These are phyloP conservation scores for Euphrasia arctica DNA, from an alignment of 305 asterid species.

Conservation along the genomic window DNA sequence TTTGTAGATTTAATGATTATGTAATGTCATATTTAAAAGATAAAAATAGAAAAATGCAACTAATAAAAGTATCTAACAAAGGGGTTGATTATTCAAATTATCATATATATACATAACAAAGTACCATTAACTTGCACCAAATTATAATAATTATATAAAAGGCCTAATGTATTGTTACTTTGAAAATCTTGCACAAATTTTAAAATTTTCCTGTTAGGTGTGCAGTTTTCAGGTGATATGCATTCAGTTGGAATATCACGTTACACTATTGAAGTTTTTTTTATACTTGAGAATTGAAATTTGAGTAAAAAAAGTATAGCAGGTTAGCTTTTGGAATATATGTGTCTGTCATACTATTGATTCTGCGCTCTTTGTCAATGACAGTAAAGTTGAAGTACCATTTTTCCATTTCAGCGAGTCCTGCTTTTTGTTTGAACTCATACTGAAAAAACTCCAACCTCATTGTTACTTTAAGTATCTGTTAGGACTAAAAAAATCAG, in stretches of 20 bases:
- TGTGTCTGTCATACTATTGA: not conserved
- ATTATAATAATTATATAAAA: not conserved
- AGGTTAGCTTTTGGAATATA: too few relatives aligned
- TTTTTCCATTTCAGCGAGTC: not conserved
- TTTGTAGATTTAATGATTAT: not conserved
- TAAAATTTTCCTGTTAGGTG: not conserved
- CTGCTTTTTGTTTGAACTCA: not conserved
- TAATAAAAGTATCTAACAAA: not conserved
- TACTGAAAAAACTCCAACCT: not conserved
- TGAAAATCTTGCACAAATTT: not conserved
- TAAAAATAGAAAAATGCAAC: not conserved
- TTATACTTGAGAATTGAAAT: too few relatives aligned
- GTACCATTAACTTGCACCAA: not conserved
- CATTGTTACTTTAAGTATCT: constrained; percentile 18
- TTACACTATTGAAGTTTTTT: too few relatives aligned
- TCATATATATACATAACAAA: not conserved
- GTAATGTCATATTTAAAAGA: not conserved
- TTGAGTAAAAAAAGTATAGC: too few relatives aligned
- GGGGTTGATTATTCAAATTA: not conserved
- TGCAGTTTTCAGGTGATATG: not conserved
- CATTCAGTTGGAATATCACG: too few relatives aligned
- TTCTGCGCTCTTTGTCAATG: not conserved
- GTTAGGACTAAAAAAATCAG: not conserved
- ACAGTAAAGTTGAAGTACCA: not conserved
- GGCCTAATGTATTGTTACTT: not conserved